Base-by-base conservation (phyloP, 768 basidiomycete genomes). In the Lentinula raphanica region DNA sequence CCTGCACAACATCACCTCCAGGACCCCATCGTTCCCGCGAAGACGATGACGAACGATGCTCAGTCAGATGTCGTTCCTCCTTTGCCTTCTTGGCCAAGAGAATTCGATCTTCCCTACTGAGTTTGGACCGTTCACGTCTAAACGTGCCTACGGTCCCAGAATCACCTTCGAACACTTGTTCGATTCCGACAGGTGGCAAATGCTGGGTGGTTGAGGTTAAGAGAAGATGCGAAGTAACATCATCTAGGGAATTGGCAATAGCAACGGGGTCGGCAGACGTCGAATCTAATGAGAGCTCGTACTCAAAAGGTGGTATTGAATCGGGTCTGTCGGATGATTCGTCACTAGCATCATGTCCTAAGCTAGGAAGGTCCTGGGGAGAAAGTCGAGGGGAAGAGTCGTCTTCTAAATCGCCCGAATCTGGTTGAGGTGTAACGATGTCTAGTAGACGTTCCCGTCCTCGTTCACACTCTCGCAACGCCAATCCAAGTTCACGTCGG, bases 91-190 rank as follows among this genome's bases (percentile, higher is more conserved):
- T 85, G 2, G 76, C 75, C 11, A 82, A 72, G 60, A 72, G 73
- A 57, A 94, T 90, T 25, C 91, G 81, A 66, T 94, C 90, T 63
- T 89, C 89, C 56, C 91, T 74, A 49, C 83, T 80, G 56, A 92
- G 65, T 70, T 79, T 88, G 17, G 86, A 82, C 61, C 82, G 78
- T 65, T 86, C 84, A 42, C 89, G 76, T 38, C 69, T 65, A 61
- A 80, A 86, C 32, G 65, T 64, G 15, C 53, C 67, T 8, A 68
- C 76, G 40, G 69, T 62, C 3, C 71, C 76, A 3, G 81, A 72
- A 4, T 90, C 88, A 1, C 82, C 83, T 66, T 92, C 91, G 62
- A 85, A 94, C n/a, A 94, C 89, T 66, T 91, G 89, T 65, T 93
- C 91, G 50, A 84, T 79, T 13, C 89, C 90, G 0, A 77, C 81